These are phyloP conservation scores for Aciculosporium take DNA, from an alignment of 2,329 filamentous ascomycete species.

Conservation along the genomic window DNA sequence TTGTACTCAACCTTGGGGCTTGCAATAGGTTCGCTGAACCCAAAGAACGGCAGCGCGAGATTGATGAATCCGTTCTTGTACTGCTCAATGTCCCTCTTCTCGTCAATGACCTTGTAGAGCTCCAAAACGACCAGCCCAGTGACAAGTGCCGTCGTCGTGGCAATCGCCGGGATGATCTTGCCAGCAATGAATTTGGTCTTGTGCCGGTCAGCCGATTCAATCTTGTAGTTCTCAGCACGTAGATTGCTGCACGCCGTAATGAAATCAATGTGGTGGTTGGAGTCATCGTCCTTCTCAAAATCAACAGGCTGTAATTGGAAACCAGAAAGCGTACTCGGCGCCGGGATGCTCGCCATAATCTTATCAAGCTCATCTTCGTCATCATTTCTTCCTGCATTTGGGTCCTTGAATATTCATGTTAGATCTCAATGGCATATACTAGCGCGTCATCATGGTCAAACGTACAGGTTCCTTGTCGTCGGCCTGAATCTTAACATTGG, in stretches of 20 bases:
- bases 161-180: conserved; percentile 98
- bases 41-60: conserved; percentile 89
- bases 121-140: conserved; percentile 88
- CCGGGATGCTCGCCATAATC: conserved; percentile 58
- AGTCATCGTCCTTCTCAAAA: conserved; percentile 98
- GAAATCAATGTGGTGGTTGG: conserved; percentile 97
- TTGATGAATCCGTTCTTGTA: conserved; percentile 99
- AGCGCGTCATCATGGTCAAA: not conserved
- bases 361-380: conserved; percentile 64
- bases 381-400: conserved; percentile 58
- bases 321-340: conserved; percentile 66
- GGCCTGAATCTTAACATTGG: conserved; percentile 90
- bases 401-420: conserved; percentile 40
- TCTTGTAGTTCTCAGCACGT: conserved; percentile 96
- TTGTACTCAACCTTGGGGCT: conserved; percentile 87
- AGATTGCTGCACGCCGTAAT: conserved; percentile 95
- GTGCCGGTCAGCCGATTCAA: conserved; percentile 79
- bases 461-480: conserved; percentile 79
- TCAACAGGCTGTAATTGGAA: conserved; percentile 87
- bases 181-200: conserved; percentile 99
- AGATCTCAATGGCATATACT: not conserved
- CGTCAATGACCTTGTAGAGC: conserved; percentile 91
- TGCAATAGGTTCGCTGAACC: conserved; percentile 91
- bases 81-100: conserved; percentile 91
- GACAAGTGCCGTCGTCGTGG: conserved; percentile 89